These are phyloP conservation scores for Hyparrhenia diplandra DNA, from an alignment of 176 grass and related monocot species.

Conservation along the genomic window DNA sequence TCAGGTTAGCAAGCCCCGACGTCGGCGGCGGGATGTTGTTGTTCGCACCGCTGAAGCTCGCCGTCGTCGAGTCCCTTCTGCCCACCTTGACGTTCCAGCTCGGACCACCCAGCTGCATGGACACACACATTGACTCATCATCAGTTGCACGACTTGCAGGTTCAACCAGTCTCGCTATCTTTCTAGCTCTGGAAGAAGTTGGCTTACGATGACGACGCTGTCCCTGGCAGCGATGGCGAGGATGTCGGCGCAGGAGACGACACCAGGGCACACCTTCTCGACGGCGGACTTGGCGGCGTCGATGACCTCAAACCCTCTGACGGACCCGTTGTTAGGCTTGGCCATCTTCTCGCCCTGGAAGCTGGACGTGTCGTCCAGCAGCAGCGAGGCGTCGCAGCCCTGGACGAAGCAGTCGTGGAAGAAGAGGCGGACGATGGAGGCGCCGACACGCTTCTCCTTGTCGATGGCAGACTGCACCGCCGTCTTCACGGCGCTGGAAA, in stretches of 20 bases:
- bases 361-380: slow-evolving; percentile 57
- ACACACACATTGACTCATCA: too few species aligned
- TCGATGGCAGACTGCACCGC: slow-evolving; percentile 44
- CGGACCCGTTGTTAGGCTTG: slow-evolving; percentile 49
- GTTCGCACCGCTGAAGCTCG: slow-evolving; percentile 48
- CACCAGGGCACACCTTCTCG: slow-evolving; percentile 44
- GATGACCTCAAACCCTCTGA: slow-evolving; percentile 70
- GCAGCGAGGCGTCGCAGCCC: slow-evolving; percentile 76
- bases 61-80: slow-evolving; percentile 48
- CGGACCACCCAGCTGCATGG: slow-evolving; percentile 28
- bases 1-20: slow-evolving; percentile 45
- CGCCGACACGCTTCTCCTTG: slow-evolving; percentile 58
- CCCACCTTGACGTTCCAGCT: slow-evolving; percentile 56
- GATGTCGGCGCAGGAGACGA: slow-evolving; percentile 86
- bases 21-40: slow-evolving; percentile 50
- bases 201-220: too few species aligned
- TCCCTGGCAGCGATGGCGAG: neutral
- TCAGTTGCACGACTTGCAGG: too few species aligned
- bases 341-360: slow-evolving; percentile 69
- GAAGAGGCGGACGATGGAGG: slow-evolving; percentile 79
- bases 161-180: too few species aligned
- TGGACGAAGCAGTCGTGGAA: slow-evolving; percentile 92
- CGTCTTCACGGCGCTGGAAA: slow-evolving; percentile 33
- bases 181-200: too few species aligned
- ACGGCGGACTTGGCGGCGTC: slow-evolving; percentile 65